Conservation (phyloP, 495 filamentous ascomycete genomes). For the Glonium stellatum region DNA sequence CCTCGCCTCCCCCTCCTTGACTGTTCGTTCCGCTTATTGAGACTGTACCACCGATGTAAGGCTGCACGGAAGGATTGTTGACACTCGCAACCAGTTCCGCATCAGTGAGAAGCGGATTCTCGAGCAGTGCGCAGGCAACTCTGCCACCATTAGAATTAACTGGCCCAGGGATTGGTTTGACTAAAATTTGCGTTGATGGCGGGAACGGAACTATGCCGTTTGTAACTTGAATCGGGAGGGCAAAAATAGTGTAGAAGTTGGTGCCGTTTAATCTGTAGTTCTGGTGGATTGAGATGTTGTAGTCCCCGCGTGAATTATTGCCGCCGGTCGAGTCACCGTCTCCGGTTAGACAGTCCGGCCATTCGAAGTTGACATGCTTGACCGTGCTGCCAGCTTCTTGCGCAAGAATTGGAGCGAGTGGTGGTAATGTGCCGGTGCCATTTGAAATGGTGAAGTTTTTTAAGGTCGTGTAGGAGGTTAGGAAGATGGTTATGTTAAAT, state of each 20-base stretch:
- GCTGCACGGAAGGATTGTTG: conserved; percentile 25
- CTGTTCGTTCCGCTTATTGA: conserved; percentile 2
- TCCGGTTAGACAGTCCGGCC: conserved; percentile 59
- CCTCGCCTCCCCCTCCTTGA: neutral
- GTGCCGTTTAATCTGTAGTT: conserved; percentile 56
- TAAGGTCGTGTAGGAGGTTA: conserved; percentile 52
- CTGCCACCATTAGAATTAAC: conserved; percentile 25
- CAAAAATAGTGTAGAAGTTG: conserved; percentile 61
- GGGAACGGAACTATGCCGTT: conserved; percentile 46
- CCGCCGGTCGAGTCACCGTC: conserved; percentile 17
- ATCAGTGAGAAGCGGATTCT: conserved; percentile 18
- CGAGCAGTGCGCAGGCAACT: conserved; percentile 18
- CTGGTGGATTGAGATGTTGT: conserved; percentile 61
- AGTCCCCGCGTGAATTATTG: conserved; percentile 35
- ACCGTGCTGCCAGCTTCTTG: conserved; percentile 58
- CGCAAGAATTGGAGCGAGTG: conserved; percentile 53
- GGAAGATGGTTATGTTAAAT: conserved; percentile 58
- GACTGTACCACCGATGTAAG: conserved; percentile 9
- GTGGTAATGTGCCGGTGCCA: conserved; percentile 49
- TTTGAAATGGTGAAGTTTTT: conserved; percentile 65
- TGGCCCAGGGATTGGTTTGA: conserved; percentile 24
- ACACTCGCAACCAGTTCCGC: conserved; percentile 12
- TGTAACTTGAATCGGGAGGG: conserved; percentile 59
- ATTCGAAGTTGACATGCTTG: conserved; percentile 62
- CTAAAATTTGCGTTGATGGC: conserved; percentile 16